Conservation (phyloP, 352 stramenopile species). For the Globisporangium barbulae region DNA sequence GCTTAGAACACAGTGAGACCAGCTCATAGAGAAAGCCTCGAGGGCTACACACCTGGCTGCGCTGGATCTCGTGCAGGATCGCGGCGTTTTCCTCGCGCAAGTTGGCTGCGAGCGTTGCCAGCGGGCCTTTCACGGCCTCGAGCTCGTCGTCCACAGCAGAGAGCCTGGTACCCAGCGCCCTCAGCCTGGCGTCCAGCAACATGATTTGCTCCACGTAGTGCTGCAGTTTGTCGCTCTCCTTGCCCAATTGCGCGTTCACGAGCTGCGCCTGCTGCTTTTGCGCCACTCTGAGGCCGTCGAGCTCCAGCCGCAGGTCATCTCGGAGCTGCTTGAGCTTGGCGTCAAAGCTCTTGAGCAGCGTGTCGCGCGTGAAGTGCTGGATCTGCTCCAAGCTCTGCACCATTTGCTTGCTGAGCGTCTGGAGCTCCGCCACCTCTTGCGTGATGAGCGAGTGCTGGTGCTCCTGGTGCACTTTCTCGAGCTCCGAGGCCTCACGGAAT, state of each 20-base stretch:
- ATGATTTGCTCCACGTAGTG: conserved; percentile 34
- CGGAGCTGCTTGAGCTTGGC: conserved; percentile 26
- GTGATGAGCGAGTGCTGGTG: conserved; percentile 17
- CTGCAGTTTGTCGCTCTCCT: conserved; percentile 28
- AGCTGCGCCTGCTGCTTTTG: conserved; percentile 28
- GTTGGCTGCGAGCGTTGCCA: conserved; percentile 55
- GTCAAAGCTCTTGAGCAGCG: conserved; percentile 36
- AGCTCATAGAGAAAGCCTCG: not conserved
- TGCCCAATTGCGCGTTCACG: conserved; percentile 27
- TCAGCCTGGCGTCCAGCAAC: conserved; percentile 33
- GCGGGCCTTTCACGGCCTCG: conserved; percentile 44
- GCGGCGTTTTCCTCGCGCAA: conserved; percentile 65
- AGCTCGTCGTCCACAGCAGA: conserved; percentile 35
- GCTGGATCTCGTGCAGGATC: conserved; percentile 62
- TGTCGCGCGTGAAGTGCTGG: conserved; percentile 40
- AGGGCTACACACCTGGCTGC: conserved; percentile 40
- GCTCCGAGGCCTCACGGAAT: conserved; percentile 21
- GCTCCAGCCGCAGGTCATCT: conserved; percentile 22
- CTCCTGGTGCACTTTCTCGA: conserved; percentile 21
- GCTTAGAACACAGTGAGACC: not conserved
- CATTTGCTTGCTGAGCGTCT: conserved; percentile 26
- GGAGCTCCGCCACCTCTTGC: conserved; percentile 26
- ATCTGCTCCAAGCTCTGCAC: conserved; percentile 33
- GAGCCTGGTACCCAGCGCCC: conserved; percentile 24
- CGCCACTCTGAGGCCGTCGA: conserved; percentile 20